Evolutionary conservation across 306 rosid genomes (phyloP).

Genomic region (Abrus precatorius): DNA sequence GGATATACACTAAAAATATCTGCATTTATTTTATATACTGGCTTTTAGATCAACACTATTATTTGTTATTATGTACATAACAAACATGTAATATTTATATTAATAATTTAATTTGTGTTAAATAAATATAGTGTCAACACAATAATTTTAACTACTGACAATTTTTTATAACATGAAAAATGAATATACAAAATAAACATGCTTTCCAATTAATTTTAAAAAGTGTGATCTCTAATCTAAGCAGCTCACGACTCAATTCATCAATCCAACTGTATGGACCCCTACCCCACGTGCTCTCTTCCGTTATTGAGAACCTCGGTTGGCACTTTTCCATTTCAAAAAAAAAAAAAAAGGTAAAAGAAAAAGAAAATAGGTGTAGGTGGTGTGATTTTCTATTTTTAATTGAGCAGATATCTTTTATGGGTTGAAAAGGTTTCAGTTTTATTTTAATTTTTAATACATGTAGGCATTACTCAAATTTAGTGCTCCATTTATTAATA

Average conservation of each 20-base stretch:
- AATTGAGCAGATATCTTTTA: neutral
- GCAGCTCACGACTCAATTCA: neutral
- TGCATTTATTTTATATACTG: too few relatives aligned
- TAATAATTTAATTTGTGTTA: too few relatives aligned
- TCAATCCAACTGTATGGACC: slow-evolving; percentile 29
- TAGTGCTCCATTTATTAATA: too few relatives aligned
- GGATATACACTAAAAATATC: too few relatives aligned
- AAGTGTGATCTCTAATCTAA: neutral
- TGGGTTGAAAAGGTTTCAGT: neutral
- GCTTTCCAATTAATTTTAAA: neutral
- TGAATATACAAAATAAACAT: neutral
- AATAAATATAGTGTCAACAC: too few relatives aligned
- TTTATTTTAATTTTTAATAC: neutral
- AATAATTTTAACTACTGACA: too few relatives aligned
- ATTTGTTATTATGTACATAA: too few relatives aligned
- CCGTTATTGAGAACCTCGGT: neutral
- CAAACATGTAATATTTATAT: too few relatives aligned
- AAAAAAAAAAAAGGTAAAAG: neutral
- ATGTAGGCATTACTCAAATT: neutral
- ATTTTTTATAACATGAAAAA: neutral
- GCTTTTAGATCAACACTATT: too few relatives aligned
- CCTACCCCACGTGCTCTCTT: slow-evolving; percentile 40
- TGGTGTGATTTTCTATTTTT: neutral
- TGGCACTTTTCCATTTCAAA: neutral
- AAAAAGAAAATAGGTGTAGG: too few relatives aligned